A percentile compares a stretch with the other conserved stretches of the same genome.
Evolutionary conservation across 768 basidiomycete species (phyloP).

Genomic region (Boletus tylopilopsis): DNA sequence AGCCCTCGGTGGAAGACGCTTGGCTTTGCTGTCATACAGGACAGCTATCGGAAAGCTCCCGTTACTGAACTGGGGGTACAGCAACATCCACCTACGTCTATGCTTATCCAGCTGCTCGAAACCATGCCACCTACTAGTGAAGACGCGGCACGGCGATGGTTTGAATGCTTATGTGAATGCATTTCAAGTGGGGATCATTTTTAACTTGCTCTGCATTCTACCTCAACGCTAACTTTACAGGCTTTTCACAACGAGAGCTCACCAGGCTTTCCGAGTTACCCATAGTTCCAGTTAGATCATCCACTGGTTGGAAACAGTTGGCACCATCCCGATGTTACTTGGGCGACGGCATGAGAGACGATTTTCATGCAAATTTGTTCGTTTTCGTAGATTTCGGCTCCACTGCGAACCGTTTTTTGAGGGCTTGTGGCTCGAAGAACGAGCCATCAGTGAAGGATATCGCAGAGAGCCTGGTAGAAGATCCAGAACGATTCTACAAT

Average conservation of each 20-base stretch:
- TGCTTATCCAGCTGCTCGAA: slow-evolving; percentile 53
- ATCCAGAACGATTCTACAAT: slow-evolving; percentile 66
- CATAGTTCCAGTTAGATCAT: slow-evolving; percentile 42
- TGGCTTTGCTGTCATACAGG: slow-evolving; percentile 66
- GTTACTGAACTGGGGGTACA: slow-evolving; percentile 57
- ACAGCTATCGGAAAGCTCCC: slow-evolving; percentile 44
- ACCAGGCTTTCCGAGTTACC: slow-evolving; percentile 47
- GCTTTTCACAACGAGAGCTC: slow-evolving; percentile 53
- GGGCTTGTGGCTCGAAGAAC: slow-evolving; percentile 79
- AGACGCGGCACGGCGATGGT: slow-evolving; percentile 55
- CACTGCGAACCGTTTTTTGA: slow-evolving; percentile 75
- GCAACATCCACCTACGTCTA: slow-evolving; percentile 58
- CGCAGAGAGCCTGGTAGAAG: slow-evolving; percentile 56
- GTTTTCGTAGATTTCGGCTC: slow-evolving; percentile 83
- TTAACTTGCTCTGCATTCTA: background rate
- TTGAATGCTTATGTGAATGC: slow-evolving; percentile 56
- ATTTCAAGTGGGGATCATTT: slow-evolving; percentile 44
- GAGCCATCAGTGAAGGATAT: slow-evolving; percentile 84
- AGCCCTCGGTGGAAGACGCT: slow-evolving; percentile 45
- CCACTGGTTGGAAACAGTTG: slow-evolving; percentile 31
- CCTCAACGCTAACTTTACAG: slow-evolving; percentile 31
- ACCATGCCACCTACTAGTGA: slow-evolving; percentile 50
- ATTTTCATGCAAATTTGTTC: slow-evolving; percentile 75
- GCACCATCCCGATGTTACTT: slow-evolving; percentile 67
- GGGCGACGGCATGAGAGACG: slow-evolving; percentile 43